Base-by-base conservation (phyloP, 352 stramenopile species). In the Plasmopara viticola region DNA sequence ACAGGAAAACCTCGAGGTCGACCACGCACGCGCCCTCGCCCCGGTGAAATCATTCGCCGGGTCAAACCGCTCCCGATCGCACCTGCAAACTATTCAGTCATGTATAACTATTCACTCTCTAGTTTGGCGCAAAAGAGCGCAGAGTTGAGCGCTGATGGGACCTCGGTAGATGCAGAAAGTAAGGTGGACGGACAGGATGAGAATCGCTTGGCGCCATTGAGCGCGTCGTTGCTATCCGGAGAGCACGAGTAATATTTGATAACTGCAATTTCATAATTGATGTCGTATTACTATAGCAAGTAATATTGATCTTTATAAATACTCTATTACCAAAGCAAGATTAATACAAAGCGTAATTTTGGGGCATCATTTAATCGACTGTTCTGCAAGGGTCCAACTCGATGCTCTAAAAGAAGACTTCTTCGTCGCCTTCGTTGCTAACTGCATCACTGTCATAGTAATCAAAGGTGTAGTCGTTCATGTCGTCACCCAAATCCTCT, bases 401-500 rank as follows among this genome's bases (percentile, higher is more conserved):
- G 2, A 0, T 56, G 33, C 31, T 51, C 49, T 84, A 87, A 41
- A 84, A 87, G 58, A 87, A 87, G 9, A 87, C 77, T 51, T 87
- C 77, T 69, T 87, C 77, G 43, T 84, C 77, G 28, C 74, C 77
- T 33, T 80, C 74, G 42, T 87, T 68, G 64, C 77, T 87, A 25
- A 66, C 77, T 15, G 60, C 70, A 56, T 87, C 77, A 52, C 77
- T 87, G 44, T 87, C 77, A 70, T 84, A 87, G 59, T 87, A 87
- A 51, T 87, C 77, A 49, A 84, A 85, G 38, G 77, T 87, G 66
- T 87, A 87, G 65, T 87, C 77, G 68, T 87, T 87, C 64, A 79
- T 85, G 53, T 87, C 77, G 39, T 87, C 77, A 35, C 77, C 76
- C 58, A 86, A 57, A 47, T 85, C 77, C 40, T 87, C 77, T 4